Evolutionary conservation across 257 asterid genomes (phyloP), one percentile per base, ranked within the genome.

Genomic region (Gardenia jasminoides): DNA sequence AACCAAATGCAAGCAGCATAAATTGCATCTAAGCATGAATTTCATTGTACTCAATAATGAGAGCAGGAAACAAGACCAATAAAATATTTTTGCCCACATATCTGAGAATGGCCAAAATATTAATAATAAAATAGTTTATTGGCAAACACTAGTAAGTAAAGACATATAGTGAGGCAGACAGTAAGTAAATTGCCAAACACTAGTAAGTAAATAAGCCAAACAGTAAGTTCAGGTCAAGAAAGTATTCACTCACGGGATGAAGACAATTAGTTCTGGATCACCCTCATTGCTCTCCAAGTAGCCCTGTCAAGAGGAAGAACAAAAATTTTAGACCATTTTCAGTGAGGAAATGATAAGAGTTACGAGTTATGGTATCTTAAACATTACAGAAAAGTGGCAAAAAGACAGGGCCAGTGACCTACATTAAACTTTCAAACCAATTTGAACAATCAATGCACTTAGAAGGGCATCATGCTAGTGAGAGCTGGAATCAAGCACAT

Each of bases 201-300:
- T 10, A 30, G 10, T 19, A 64, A 58, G 30, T 39, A 11, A 26
- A 28, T 2, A 19, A 39, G 6, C 39, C 36, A 11, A 39, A 67
- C 20, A 72, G 44, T 48, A 6, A 59, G 39, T 22, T 4, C 28
- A 33, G 59, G 6, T 7, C 9, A 78, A 80, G 67, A 67, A 83
- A 67, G 48, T 52, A 48, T 62, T 69, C 74, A 88, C 97, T 91
- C 87, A 95, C 98, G 98, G 99, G 68, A 95, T 95, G 84, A 92
- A 92, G 81, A 95, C 94, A 80, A 95, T 92, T 88, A 95, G 84
- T 88, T 95, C 98, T 2, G 99, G 98, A 85, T 95, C 99, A 22
- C 97, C 98, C 65, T 87, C 92, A 82, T 95, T 95, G 96, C 98
- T 95, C 87, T 95, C 99, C 93, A 95, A 83, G 86, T 87, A 82